phyloP scores from a whole-genome alignment of 768 basidiomycete species.

The Russula sp. region DNA sequence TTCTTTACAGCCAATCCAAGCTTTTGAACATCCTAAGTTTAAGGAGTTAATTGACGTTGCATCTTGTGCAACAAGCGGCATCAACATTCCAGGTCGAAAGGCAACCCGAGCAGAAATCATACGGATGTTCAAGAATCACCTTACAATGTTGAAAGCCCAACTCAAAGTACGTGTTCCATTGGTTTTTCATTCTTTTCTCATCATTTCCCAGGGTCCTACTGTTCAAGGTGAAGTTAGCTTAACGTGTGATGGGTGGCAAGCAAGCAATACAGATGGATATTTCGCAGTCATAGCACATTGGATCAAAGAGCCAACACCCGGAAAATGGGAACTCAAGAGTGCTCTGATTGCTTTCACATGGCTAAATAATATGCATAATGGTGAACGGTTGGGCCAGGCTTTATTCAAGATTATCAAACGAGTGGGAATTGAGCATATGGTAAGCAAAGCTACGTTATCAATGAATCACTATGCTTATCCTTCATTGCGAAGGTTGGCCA shows the following conservation, averaged over 20 bases:
- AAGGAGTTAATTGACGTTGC: neutral
- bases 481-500: neutral
- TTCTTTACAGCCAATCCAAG: neutral
- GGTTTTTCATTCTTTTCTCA: neutral
- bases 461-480: no score
- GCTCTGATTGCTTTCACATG: no score
- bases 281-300: no score
- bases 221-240: neutral
- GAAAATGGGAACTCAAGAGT: no score
- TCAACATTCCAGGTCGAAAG: neutral
- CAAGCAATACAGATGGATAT: neutral
- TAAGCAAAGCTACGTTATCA: neutral
- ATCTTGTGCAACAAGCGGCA: neutral
- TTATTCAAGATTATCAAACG: no score
- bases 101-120: neutral
- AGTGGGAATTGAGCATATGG: neutral
- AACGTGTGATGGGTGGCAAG: neutral
- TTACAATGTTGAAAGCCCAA: no score
- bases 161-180: no score
- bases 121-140: no score
- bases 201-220: neutral
- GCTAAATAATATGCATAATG: no score
- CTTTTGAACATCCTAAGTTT: neutral
- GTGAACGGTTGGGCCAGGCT: no score
- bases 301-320: no score